phyloP scores from a whole-genome alignment of 345 rosid species.

The Rhodamnia argentea region DNA sequence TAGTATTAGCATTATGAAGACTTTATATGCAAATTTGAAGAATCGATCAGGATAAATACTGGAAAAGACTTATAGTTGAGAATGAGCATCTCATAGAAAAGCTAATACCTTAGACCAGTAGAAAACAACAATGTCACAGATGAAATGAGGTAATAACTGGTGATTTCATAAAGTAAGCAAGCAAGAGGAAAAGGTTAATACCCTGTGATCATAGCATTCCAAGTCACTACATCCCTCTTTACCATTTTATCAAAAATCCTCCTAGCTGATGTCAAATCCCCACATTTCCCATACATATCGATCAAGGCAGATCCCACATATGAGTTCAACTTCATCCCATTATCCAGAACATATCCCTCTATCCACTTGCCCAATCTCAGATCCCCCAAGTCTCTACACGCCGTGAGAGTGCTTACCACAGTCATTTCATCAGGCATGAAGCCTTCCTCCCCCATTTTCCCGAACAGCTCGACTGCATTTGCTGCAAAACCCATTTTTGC shows the following conservation, averaged over 20 bases:
- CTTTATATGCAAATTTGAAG: neutral
- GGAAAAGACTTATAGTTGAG: neutral
- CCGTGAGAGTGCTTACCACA: conserved; percentile 63
- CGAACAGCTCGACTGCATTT: conserved; percentile 57
- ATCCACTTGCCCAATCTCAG: conserved; percentile 55
- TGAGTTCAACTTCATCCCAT: conserved; percentile 35
- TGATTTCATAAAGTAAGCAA: neutral
- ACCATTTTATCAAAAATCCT: conserved; percentile 55
- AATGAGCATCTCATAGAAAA: neutral
- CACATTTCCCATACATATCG: conserved; percentile 80
- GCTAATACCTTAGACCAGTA: neutral
- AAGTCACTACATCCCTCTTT: conserved; percentile 51
- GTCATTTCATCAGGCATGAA: conserved; percentile 71
- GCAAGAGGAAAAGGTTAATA: conserved; percentile 13
- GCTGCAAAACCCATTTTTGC: conserved; percentile 46
- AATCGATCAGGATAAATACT: neutral
- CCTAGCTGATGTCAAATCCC: conserved; percentile 57
- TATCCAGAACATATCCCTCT: conserved; percentile 32
- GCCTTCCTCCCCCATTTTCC: conserved; percentile 49
- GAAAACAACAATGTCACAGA: neutral
- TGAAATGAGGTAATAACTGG: neutral
- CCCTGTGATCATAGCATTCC: conserved; percentile 94
- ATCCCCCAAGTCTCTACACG: conserved; percentile 66
- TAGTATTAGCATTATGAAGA: neutral
- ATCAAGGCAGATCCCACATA: conserved; percentile 60